A percentile compares a stretch with the other conserved stretches of the same genome.
Conservation (phyloP, 2,329 filamentous ascomycete genomes). For the Plectosphaerella plurivora region DNA sequence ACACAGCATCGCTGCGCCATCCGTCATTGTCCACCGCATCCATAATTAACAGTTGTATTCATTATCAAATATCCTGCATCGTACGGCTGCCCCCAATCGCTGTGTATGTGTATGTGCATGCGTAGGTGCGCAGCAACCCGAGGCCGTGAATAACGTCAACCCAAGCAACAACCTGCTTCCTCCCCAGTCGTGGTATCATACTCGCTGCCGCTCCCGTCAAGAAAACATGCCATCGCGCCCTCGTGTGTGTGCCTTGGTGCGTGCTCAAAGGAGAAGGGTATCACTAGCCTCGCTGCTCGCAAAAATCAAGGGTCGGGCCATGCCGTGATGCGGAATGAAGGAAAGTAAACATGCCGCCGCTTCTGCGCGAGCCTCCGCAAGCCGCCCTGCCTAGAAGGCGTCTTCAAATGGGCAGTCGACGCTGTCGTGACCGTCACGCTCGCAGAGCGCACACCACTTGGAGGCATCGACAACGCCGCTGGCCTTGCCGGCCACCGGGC, state of each 20-base stretch:
- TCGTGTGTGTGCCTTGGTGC: not conserved
- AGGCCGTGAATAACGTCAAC: too few species aligned
- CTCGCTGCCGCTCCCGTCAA: not conserved
- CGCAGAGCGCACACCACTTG: conserved; percentile 97
- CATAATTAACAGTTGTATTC: not conserved
- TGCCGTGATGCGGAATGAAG: not conserved
- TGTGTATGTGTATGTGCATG: too few species aligned
- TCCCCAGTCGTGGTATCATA: not conserved
- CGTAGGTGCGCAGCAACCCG: too few species aligned
- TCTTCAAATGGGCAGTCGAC: conserved; percentile 93
- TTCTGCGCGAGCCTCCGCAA: not conserved
- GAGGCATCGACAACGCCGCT: conserved; percentile 73
- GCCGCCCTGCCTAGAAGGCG: conserved; percentile 46
- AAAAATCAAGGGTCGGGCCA: not conserved
- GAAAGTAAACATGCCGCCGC: not conserved
- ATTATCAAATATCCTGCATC: not conserved
- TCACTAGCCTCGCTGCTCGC: not conserved
- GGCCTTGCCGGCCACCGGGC: conserved; percentile 72
- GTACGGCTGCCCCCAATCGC: not conserved
- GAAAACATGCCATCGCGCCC: not conserved
- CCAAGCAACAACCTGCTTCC: too few species aligned
- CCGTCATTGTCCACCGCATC: not conserved
- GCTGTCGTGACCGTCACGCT: conserved; percentile 93
- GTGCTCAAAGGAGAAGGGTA: not conserved
- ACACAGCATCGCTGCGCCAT: not conserved